Evolutionary conservation across 805 yeast genomes (phyloP), one percentile per base, ranked within the genome.

Genomic region (Metschnikowia bowlesiae): DNA sequence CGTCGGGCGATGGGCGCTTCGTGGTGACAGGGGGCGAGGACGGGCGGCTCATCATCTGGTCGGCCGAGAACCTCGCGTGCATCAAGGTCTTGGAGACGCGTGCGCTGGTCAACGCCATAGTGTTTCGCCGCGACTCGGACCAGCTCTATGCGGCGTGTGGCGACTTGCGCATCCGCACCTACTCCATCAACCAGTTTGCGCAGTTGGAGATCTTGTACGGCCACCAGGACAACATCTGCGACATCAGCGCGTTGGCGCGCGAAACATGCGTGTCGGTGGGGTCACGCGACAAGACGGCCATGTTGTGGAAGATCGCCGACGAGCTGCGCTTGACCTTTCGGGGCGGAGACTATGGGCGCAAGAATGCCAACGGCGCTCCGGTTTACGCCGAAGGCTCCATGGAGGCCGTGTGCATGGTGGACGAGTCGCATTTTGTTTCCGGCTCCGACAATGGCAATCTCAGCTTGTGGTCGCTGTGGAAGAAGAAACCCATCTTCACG

Each of bases 231-330:
- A 74, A 81, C 48, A 91, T 92, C 41, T 78, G 80, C 39, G 97
- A 85, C 62, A 84, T 94, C 48, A 72, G 89, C 22, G 89, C 97
- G 0, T 72, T 94, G 53, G 80, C 81, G 8, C 83, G 84, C 66
- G 98, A 94, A 63, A 82, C 97, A 51, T 94, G 99, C 74, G 91
- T 94, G 14, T 89, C 96, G 28, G 98, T 92, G 32, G 99, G 99
- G 14, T 78, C 96, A 3, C 82, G 98, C 60, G 99, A 94, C 69
- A 84, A 95, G 61, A 88, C 97, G 5, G 97, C 92, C 8, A 86
- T 95, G 85, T 74, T 88, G 60, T 94, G 99, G 99, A 94, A 94
- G 66, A 89, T 94, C 57, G 82, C 96, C 28, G 99, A 94, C 61
- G 99, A 94, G 70, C 83, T 96, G 1, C 82, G 97, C 63, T 79